These are phyloP conservation scores for Cardamine occulta DNA, from an alignment of 345 rosid genomes.

Conservation along the genomic window DNA sequence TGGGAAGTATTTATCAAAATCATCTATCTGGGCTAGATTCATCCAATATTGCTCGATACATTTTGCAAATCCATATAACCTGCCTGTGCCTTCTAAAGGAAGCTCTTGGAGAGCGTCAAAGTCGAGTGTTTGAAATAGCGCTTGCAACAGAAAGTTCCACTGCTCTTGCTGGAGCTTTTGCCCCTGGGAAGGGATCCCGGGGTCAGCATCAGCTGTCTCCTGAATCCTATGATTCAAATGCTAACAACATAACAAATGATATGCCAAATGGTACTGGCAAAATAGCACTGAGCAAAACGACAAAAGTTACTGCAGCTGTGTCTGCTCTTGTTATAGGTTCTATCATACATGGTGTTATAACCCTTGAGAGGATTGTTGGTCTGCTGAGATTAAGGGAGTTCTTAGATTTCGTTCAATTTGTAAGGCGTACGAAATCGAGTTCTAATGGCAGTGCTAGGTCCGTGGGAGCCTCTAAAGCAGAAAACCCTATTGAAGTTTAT, in stretches of 20 bases:
- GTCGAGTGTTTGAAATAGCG: constrained; percentile 94
- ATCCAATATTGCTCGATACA: constrained; percentile 62
- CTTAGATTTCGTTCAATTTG: constrained; percentile 82
- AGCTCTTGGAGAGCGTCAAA: constrained; percentile 97
- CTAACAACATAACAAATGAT: constrained; percentile 53
- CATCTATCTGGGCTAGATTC: constrained; percentile 54
- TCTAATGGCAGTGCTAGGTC: constrained; percentile 86
- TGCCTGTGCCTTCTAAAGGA: constrained; percentile 87
- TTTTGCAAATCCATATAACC: constrained; percentile 77
- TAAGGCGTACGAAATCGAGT: constrained; percentile 68
- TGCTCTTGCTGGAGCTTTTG: constrained; percentile 65
- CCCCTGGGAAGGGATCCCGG: constrained; percentile 84
- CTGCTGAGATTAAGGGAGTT: constrained; percentile 84
- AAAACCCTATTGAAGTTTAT: constrained; percentile 66
- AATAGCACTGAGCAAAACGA: constrained; percentile 51
- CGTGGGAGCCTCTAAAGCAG: constrained; percentile 63
- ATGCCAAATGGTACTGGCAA: constrained; percentile 53
- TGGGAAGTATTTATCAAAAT: constrained; percentile 53
- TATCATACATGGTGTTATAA: constrained; percentile 85
- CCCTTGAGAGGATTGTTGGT: constrained; percentile 90
- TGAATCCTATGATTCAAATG: constrained; percentile 68
- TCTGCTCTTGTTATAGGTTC: constrained; percentile 87
- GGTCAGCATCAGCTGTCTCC: constrained; percentile 77
- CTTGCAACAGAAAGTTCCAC: constrained; percentile 89
- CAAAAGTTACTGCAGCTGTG: constrained; percentile 76